Base-by-base conservation (phyloP, 495 filamentous ascomycete species). In the Hypomontagnella submonticulosa region DNA sequence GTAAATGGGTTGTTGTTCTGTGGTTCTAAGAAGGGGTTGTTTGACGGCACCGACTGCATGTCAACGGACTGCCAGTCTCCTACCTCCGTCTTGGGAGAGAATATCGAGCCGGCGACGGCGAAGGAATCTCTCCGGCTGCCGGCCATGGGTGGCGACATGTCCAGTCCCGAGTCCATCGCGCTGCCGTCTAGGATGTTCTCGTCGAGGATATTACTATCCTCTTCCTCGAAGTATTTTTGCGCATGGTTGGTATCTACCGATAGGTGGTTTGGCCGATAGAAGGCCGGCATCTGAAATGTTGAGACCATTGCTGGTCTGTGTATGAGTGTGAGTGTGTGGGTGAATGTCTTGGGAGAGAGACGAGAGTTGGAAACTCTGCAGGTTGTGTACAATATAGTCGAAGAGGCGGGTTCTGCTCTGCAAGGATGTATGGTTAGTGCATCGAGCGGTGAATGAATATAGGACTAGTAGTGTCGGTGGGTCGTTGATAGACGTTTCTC, bases 171-270 rank as follows among this genome's bases (percentile, higher is more conserved):
- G 71, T 89, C 86, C 72, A 82, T 84, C 66, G 71, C 77, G 72
- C 79, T 83, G 65, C 80, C 81, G 75, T 93, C 91, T 63, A 94
- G 84, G 73, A 93, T 93, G 79, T 90, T 89, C 42, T 94, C 90
- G 78, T 96, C 92, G 65, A 96, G 80, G 75, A 93, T 89, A 74
- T 85, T 89, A 76, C 86, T 84, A 71, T 92, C 90, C 77, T 94
- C 91, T 60, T 93, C 91, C 63, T 93, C 90, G 63, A 89, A 85
- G 79, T 81, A 88, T 66, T 85, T 84, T 49, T 84, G 81, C 57
- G 79, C 73, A 61, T 82, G 77, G 67, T 63, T 83, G 51, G 88
- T 83, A 70, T 90, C 86, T 75, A 90, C 79, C 33, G 86, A 79
- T 68, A 88, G 79, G 33, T 84, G 77, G 61, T 84, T 83, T 70